Base-by-base conservation (phyloP, 2,329 filamentous ascomycete species). In the Fusarium sp. region DNA sequence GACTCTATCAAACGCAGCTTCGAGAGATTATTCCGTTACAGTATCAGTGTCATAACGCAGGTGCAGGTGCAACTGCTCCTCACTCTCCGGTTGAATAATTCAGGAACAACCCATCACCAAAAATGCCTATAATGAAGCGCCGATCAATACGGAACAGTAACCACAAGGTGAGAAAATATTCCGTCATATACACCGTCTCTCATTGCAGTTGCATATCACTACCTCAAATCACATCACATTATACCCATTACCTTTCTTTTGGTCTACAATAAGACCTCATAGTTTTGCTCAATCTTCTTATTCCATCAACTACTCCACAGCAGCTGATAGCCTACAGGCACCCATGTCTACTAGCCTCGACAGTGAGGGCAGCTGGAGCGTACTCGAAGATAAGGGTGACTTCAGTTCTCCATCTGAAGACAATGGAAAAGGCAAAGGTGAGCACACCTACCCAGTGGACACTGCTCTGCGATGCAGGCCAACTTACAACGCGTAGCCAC, bases 401-500 rank as follows among this genome's bases (percentile, higher is more conserved):
- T 61, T 67, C 20, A 59, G 67, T 47, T 53, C 60, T 44, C 53
- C 62, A 22, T 27, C 56, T 20, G 47, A 48, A 54, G 41, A 30
- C 27, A 52, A 45, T 47, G 41, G 39, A 13, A 52, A 45, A 45
- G 35, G 14, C 17, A 58, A 62, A 71, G 71, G 72, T 73, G 56
- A 54, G 66, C 35, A 47, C 14, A 22, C 14, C 32, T 30, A 39
- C 17, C 25, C 23, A 23, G 23, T 39, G 37, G 39, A 15, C 40
- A 56, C 23, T 32, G 23, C 22, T 53, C 25, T 13, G 22, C 25
- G n/a, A 32, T 44, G 40, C 23, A 45, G 17, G 35, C 27, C 41
- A 50, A 47, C 71, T 73, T 27, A 74, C 61, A 53, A 23, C 50
- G 27, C 33, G 40, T 44, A 74, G 72, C 59, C 10, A 62, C 52